Conservation (phyloP, 805 yeast genomes). For the Nematodospora valgi region DNA sequence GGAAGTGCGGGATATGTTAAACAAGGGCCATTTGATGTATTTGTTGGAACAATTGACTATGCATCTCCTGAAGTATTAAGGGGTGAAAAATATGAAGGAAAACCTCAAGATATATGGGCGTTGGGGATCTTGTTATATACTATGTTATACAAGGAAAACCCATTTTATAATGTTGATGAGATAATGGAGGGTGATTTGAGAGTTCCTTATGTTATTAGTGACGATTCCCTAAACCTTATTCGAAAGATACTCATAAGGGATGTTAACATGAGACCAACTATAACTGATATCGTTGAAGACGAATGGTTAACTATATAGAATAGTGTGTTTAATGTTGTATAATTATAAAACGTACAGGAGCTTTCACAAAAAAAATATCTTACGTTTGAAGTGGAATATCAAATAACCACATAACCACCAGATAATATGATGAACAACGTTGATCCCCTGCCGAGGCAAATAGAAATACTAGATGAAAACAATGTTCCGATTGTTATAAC, state of each 20-base stretch:
- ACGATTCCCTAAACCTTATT: conserved; percentile 59
- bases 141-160: conserved; percentile 87
- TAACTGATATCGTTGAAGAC: conserved; percentile 65
- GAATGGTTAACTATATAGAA: conserved; percentile 49
- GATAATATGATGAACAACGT: too few species aligned
- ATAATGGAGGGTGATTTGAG: conserved; percentile 86
- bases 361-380: too few species aligned
- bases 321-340: too few species aligned
- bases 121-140: conserved; percentile 89
- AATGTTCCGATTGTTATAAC: too few species aligned
- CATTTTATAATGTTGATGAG: conserved; percentile 93
- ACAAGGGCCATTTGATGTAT: conserved; percentile 95
- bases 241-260: conserved; percentile 65
- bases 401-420: too few species aligned
- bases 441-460: too few species aligned
- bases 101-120: conserved; percentile 97
- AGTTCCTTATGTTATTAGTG: conserved; percentile 64
- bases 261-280: conserved; percentile 64
- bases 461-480: too few species aligned
- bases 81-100: conserved; percentile 88
- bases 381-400: too few species aligned
- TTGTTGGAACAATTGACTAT: conserved; percentile 95
- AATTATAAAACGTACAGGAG: too few species aligned
- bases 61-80: conserved; percentile 95
- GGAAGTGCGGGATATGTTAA: conserved; percentile 90